Conservation (phyloP, 2,329 filamentous ascomycete genomes). For the Amauroascus niger region DNA sequence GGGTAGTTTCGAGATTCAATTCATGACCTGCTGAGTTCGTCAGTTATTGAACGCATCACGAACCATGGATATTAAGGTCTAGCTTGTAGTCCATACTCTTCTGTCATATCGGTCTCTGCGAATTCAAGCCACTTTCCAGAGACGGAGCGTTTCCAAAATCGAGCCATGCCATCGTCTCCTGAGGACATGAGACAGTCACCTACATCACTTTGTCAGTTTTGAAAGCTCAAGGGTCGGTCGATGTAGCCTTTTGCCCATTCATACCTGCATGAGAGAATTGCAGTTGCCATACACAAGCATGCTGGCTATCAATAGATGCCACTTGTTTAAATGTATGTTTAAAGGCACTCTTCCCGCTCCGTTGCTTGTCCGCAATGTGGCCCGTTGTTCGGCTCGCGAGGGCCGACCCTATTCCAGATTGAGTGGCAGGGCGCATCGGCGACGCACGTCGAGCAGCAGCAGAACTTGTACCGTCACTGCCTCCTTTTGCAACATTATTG, state of each 20-base stretch:
- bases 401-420: constrained; percentile 37
- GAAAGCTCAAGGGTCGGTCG: neutral
- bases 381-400: constrained; percentile 27
- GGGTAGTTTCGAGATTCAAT: neutral
- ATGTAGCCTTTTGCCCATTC: neutral
- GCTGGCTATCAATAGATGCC: constrained; percentile 36
- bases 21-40: neutral
- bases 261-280: constrained; percentile 37
- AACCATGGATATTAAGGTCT: neutral
- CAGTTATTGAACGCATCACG: neutral
- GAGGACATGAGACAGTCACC: constrained; percentile 38
- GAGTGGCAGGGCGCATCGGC: constrained; percentile 21
- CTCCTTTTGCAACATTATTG: constrained; percentile 22
- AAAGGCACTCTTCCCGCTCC: constrained; percentile 31
- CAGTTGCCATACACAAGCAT: constrained; percentile 39
- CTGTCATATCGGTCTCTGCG: constrained; percentile 34
- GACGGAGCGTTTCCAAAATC: constrained; percentile 38
- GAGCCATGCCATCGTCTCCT: constrained; percentile 35
- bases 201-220: constrained; percentile 15
- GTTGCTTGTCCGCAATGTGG: constrained; percentile 26
- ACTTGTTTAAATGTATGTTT: constrained; percentile 36
- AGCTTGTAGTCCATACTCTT: constrained; percentile 18
- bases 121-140: constrained; percentile 39
- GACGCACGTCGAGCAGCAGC: constrained; percentile 20
- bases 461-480: constrained; percentile 22